phyloP scores from a whole-genome alignment of 148 eudicot species.

The Rhododendron simsii region DNA sequence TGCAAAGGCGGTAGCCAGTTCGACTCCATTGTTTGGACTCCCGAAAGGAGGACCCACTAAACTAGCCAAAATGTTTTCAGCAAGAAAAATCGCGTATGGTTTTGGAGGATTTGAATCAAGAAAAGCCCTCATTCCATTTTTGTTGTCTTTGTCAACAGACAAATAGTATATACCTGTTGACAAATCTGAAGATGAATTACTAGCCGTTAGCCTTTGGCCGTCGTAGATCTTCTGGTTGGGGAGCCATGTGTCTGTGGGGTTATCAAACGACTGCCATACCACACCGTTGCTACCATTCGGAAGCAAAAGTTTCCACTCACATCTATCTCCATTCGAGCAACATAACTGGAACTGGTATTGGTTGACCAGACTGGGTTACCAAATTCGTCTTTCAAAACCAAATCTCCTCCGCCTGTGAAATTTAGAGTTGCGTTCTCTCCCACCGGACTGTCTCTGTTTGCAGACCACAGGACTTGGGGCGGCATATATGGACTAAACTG shows the following conservation, averaged over 20 bases:
- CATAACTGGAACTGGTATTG: slow-evolving; percentile 9
- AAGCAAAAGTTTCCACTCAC: neutral
- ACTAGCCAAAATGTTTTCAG: neutral
- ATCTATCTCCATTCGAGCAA: neutral
- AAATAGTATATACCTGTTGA: slow-evolving; percentile 10
- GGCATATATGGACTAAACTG: neutral
- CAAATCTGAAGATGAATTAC: neutral
- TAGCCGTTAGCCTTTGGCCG: slow-evolving; percentile 9
- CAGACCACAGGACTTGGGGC: slow-evolving; percentile 28
- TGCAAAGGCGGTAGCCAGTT: neutral
- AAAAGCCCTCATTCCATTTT: slow-evolving; percentile 12
- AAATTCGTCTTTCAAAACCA: slow-evolving; percentile 18
- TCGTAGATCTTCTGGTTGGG: neutral
- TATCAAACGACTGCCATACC: slow-evolving; percentile 30
- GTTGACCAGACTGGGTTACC: slow-evolving; percentile 30
- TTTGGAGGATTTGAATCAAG: slow-evolving; percentile 3
- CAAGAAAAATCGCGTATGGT: neutral
- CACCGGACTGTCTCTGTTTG: slow-evolving; percentile 22
- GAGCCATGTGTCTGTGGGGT: slow-evolving; percentile 25
- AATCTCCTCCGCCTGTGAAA: slow-evolving; percentile 10
- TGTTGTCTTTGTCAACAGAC: neutral
- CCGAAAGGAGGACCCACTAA: neutral
- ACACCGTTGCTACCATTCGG: neutral
- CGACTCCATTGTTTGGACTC: neutral
- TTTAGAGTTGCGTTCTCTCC: slow-evolving; percentile 11